These are phyloP conservation scores for Mucor saturninus DNA, from an alignment of 371 early-diverging fungal genomes.

Conservation along the genomic window DNA sequence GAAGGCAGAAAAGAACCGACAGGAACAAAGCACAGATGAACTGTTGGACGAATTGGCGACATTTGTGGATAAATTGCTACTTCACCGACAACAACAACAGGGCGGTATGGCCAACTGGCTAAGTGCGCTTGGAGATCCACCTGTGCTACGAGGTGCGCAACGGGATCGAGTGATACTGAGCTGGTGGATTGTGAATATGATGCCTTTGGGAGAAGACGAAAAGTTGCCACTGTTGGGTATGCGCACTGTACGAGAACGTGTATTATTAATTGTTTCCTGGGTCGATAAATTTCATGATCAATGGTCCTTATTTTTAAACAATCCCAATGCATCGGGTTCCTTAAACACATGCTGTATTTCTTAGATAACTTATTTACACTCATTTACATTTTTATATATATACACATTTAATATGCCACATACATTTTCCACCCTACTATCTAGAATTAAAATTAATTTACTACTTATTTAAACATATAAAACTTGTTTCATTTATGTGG, in stretches of 20 bases:
- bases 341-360: constrained; percentile 22
- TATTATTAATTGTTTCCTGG: constrained; percentile 47
- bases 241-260: constrained; percentile 51
- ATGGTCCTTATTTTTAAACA: constrained; percentile 29
- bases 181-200: constrained; percentile 62
- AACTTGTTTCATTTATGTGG: too few species aligned
- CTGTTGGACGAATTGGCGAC: constrained; percentile 24
- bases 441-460: too few species aligned
- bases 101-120: constrained; percentile 26
- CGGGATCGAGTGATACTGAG: constrained; percentile 43
- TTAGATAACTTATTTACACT: constrained; percentile 4
- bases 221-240: constrained; percentile 47
- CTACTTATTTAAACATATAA: too few species aligned
- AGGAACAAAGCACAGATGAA: constrained; percentile 31
- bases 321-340: constrained; percentile 6
- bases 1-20: constrained; percentile 5
- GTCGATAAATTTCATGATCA: constrained; percentile 40
- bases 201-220: constrained; percentile 56
- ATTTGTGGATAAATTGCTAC: constrained; percentile 24
- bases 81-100: background rate
- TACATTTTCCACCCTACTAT: too few species aligned
- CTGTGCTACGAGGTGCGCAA: constrained; percentile 26
- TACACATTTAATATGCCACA: background rate
- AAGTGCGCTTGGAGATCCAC: constrained; percentile 25
- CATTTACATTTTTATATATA: background rate